These are phyloP conservation scores for Thelonectria olida DNA, from an alignment of 2,329 filamentous ascomycete species.

Conservation along the genomic window DNA sequence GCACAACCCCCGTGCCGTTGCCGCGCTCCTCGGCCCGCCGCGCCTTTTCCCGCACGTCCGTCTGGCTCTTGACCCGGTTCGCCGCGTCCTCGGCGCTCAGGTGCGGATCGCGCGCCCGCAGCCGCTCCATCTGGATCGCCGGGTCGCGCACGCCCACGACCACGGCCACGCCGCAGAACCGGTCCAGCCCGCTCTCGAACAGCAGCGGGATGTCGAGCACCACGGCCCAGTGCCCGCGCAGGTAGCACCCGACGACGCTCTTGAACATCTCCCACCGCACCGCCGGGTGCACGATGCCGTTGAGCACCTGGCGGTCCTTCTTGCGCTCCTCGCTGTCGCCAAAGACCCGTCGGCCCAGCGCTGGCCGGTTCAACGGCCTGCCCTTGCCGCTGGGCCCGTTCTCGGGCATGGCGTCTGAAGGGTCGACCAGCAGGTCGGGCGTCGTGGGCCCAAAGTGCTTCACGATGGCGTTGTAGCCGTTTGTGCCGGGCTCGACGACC, in stretches of 20 bases:
- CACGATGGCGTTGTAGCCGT: constrained; percentile 85
- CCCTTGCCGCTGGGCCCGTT: constrained; percentile 69
- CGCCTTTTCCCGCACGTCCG: constrained; percentile 86
- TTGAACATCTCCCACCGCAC: constrained; percentile 85
- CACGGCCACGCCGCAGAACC: constrained; percentile 83
- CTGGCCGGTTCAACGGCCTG: constrained; percentile 83
- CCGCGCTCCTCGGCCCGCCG: constrained; percentile 74
- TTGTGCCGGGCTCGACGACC: constrained; percentile 91
- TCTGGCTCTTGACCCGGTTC: constrained; percentile 87
- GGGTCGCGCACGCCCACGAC: constrained; percentile 88
- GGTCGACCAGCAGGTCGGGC: constrained; percentile 81
- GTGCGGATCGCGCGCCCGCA: constrained; percentile 80
- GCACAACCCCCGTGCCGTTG: constrained; percentile 74
- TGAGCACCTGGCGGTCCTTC: constrained; percentile 79
- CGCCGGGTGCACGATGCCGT: constrained; percentile 91
- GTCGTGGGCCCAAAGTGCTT: constrained; percentile 82
- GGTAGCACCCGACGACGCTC: constrained; percentile 75
- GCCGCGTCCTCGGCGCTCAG: constrained; percentile 85
- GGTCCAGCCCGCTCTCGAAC: constrained; percentile 88
- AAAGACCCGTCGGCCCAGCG: constrained; percentile 86
- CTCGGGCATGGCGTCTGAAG: constrained; percentile 60
- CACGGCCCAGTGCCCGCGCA: constrained; percentile 84
- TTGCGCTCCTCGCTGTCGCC: constrained; percentile 76
- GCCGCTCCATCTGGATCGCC: constrained; percentile 80
- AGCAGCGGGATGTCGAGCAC: constrained; percentile 92